Percentiles rank a stretch among this genome's conserved stretches.
Evolutionary conservation across 306 rosid genomes (phyloP).

Genomic region (Cicer cuneatum): DNA sequence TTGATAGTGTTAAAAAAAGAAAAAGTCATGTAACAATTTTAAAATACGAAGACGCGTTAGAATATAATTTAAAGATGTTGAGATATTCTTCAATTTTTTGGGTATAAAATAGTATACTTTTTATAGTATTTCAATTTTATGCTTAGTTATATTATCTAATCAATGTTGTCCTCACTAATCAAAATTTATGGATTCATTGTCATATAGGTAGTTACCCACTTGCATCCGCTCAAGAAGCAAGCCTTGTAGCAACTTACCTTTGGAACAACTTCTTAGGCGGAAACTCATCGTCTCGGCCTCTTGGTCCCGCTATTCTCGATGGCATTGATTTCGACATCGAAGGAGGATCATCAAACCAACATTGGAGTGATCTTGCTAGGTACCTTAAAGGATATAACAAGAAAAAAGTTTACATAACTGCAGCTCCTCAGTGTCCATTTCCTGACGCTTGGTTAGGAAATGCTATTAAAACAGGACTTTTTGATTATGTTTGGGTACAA

Average conservation of each 20-base stretch:
- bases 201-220: constrained; percentile 7
- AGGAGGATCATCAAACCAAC: constrained; percentile 37
- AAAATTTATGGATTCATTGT: no score
- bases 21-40: no score
- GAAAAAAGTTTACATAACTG: constrained; percentile 3
- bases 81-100: no score
- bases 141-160: no score
- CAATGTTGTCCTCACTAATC: no score
- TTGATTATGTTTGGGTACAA: constrained; percentile 28
- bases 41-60: no score
- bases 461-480: constrained; percentile 2
- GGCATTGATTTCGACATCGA: constrained; percentile 25
- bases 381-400: constrained; percentile 34
- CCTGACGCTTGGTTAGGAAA: constrained; percentile 33
- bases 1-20: no score
- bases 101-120: no score
- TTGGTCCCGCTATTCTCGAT: constrained; percentile 6
- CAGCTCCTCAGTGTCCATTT: constrained; percentile 34
- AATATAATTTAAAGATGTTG: no score
- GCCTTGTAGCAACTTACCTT: constrained; percentile 6
- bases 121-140: no score
- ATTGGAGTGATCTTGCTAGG: constrained; percentile 43
- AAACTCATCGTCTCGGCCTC: constrained; percentile 13
- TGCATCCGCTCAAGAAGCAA: constrained; percentile 8
- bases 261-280: constrained; percentile 20